Conservation (phyloP, 768 basidiomycete genomes). For the Phylloporus sp. region DNA sequence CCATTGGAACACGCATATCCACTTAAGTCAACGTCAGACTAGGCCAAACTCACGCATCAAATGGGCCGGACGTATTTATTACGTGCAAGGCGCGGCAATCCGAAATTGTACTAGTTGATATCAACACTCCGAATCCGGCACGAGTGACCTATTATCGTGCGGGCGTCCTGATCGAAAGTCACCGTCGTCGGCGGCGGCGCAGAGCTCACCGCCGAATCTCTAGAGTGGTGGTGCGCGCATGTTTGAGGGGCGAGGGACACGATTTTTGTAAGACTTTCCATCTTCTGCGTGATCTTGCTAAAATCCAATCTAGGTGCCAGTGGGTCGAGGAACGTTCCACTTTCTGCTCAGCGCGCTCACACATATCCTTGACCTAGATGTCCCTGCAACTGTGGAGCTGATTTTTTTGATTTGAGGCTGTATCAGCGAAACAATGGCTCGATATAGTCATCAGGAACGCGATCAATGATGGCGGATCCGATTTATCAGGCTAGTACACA, state of each 20-base stretch:
- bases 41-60: neutral
- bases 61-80: neutral
- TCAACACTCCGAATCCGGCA: constrained; percentile 5
- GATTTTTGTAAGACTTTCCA: neutral
- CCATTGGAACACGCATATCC: neutral
- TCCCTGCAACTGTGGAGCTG: neutral
- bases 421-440: neutral
- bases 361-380: neutral
- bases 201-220: neutral
- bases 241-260: neutral
- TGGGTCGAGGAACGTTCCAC: neutral
- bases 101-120: constrained; percentile 9
- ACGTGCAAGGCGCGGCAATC: neutral
- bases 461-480: neutral
- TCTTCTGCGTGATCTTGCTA: neutral
- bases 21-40: neutral
- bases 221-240: neutral
- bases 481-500: neutral
- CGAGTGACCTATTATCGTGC: neutral
- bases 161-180: neutral
- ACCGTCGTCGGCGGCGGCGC: neutral
- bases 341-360: neutral
- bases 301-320: neutral
- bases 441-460: neutral
- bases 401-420: neutral